Base-by-base conservation (phyloP, 495 filamentous ascomycete genomes). In the Friedmanniomyces simplex region DNA sequence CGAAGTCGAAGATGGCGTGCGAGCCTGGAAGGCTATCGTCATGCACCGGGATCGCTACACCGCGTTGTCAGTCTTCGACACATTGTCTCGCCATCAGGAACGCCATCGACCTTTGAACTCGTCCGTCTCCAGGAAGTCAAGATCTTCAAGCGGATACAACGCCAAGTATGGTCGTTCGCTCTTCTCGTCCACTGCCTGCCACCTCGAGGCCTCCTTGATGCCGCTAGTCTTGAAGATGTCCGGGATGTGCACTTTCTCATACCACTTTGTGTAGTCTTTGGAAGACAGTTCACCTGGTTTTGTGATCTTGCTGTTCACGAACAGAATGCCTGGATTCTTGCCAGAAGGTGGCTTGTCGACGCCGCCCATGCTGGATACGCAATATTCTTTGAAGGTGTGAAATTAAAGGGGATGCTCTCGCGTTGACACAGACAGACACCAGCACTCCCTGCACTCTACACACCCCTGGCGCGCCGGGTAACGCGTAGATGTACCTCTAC, bases 221-320 rank as follows among this genome's bases (percentile, higher is more conserved):
- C 62, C 62, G 18, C 58, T 53, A 0, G 57, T 51, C 46, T 58
- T 61, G 28, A 64, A 32, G 22, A 67, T 62, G 43, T 64, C 62
- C 0, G 54, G 62, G n/a, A 64, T 62, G 46, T 64, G 64, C n/a
- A 62, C 54, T n/a, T 62, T 45, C 28, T 66, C 50, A 42, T 67
- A 67, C 64, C 64, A 67, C n/a, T 55, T 30, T 14, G 56, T 64
- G 56, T 55, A 67, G 16, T 41, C 28, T 16, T 55, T 42, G 0
- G 51, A 25, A 6, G 41, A 49, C n/a, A 67, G 34, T 16, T 54
- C 24, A 30, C 52, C 48, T 20, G 52, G 52, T 20, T 32, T 46
- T 20, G 48, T 59, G 46, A 64, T 61, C 30, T 65, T 61, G 25
- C 58, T 62, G 51, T 64, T 67, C 11, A 59, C 58, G 59, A 43